Base-by-base conservation (phyloP, 2,329 filamentous ascomycete species). In the Tympanopsis confertula region DNA sequence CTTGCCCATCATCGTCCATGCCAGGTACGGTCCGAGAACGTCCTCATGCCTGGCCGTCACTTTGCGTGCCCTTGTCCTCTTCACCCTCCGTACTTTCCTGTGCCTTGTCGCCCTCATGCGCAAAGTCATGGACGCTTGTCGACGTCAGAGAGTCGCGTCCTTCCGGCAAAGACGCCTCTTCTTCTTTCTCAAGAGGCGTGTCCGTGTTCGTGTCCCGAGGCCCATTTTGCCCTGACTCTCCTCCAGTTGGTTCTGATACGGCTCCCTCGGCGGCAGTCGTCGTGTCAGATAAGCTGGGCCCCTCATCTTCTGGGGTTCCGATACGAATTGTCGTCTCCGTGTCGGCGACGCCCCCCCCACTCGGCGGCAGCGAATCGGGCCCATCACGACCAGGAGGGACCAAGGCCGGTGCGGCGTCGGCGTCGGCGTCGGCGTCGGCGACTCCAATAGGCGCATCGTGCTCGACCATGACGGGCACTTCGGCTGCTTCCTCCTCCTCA, bases 401-500 rank as follows among this genome's bases (percentile, higher is more conserved):
- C 29, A 41, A 37, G 4, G 22, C 19, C 35, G 38, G 29, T 15
- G 38, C 46, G 17, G 39, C 41, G 17, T 42, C 39, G 10, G 39
- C 43, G 35, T 45, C 38, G 10, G 44, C 47, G 22, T 41, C 43
- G 14, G 40, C 41, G n/a, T 37, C 42, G n/a, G 41, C 45, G 28
- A 42, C 39, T 32, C 45, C 45, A 19, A 37, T 41, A 5, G 52
- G 47, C 17, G 47, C 45, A 3, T 53, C 57, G 43, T 55, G 51
- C 38, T 61, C 58, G n/a, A 63, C 62, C 37, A 64, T 59, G 38
- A 63, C 56, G 3, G 57, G 57, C 19, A 59, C 54, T n/a, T 62
- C 61, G 28, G 54, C 56, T n/a, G 56, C 45, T 39, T 59, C 60
- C 20, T 60, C 57, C 26, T 24, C 58, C 19, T 93, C 86, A 39